Base-by-base conservation (phyloP, 345 rosid genomes). In the Melaleuca quinquenervia region DNA sequence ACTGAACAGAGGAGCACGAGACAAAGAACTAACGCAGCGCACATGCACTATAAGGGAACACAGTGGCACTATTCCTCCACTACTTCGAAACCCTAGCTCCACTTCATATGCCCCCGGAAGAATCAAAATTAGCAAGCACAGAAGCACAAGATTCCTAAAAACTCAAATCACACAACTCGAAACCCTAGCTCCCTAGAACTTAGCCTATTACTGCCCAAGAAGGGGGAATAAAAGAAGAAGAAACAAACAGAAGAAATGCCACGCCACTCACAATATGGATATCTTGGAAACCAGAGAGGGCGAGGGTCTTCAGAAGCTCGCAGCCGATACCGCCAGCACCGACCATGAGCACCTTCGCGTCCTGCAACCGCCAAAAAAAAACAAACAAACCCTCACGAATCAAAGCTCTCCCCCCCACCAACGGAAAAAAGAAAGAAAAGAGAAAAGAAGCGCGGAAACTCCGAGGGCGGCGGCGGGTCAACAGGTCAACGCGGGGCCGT, bases 321-420 rank as follows among this genome's bases (percentile, higher is more conserved):
- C 99, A 96, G 54, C 99, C 99, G 88, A 98, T 96, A 52, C 99
- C 98, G 74, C 99, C 99, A 7, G 99, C 99, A 51, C 99, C 99
- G 80, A 98, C 99, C 99, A 98, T 94, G 48, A 98, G 97, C 88
- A 98, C 98, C 93, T 94, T 98, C 90, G 99, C 97, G 85, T 91
- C 94, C 99, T 96, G 85, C 84, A 83, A 32, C 53, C 84, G 32
- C 26, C 1, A 16, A 64, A 64, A n/a, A n/a, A n/a, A n/a, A n/a
- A n/a, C n/a, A n/a, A n/a, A n/a, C n/a, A n/a, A 12, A 16, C 41
- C 84, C 62, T 55, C 55, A 83, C n/a, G 8, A 62, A 6, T 62
- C 74, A 62, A 50, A 27, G 20, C 74, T 6, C 18, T 18, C 14
- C 16, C 74, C 74, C 74, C 41, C 41, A 41, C 41, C 41, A 41